Evolutionary conservation across 805 yeast genomes (phyloP), one percentile per base, ranked within the genome.

Genomic region (Lachancea thermotolerans): DNA sequence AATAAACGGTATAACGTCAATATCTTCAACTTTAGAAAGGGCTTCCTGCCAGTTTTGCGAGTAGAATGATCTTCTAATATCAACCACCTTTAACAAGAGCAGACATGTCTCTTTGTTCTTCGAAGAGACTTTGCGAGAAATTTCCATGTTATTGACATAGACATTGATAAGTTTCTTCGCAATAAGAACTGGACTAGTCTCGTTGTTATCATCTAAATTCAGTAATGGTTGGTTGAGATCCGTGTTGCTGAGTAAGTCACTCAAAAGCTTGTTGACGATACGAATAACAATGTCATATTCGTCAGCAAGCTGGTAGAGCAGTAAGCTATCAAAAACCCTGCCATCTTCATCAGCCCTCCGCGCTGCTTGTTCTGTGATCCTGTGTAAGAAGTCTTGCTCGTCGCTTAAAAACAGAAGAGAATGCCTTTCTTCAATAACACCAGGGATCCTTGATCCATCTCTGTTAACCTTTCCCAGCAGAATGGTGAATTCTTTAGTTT

Each of bases 301-400:
- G 65, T 86, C 95, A 39, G 95, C 79, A 52, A 91, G 74, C 65
- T 90, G 96, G 61, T 86, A 91, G 44, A 93, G 73, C 46, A 86
- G 70, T 49, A 93, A 75, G 15, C 96, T 86, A 59, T 93, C 98
- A 49, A 82, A 79, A 11, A 79, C 73, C 58, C 95, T 75, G 7
- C 97, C 97, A 57, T 90, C 98, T 54, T 87, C 93, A 56, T 86
- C 93, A 12, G 96, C 95, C 53, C 79, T 79, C 37, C 73, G 73
- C 2, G 97, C 97, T 27, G 95, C 89, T 48, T 79, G 80, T 59
- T 85, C 95, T 3, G 93, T 82, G 35, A 91, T 88, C 47, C 77
- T 76, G 49, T 72, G 74, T 52, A 85, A 69, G 58, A 78, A 91
- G 47, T 76, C 78, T 16, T 73, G 71, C 49, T 81, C 76, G 52